Evolutionary conservation across 1,284 basidiomycete genomes (phyloP), one percentile per base, ranked within the genome.

Genomic region (Cryptococcus sp.): DNA sequence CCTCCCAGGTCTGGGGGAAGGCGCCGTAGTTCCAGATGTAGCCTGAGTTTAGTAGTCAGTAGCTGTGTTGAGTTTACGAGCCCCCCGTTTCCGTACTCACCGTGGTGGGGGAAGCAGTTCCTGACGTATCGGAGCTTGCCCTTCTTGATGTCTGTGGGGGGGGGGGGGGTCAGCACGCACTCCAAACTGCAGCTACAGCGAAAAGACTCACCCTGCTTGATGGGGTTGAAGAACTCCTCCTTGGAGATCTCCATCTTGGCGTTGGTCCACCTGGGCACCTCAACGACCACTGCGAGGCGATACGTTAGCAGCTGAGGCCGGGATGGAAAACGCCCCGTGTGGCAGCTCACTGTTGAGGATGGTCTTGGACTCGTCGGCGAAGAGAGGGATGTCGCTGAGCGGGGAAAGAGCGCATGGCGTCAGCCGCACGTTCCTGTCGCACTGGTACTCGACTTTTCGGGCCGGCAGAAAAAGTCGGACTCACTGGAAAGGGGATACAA

Each of bases 71-170:
- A n/a, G n/a, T n/a, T n/a, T n/a, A n/a, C n/a, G n/a, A n/a, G n/a
- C n/a, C n/a, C n/a, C n/a, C n/a, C n/a, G n/a, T n/a, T n/a, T n/a
- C 7, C 51, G 37, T 35, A 65, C 82, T 94, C 92, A 50, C 93
- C 94, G 78, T 98, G 93, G 83, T 98, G 95, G 68, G 93, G 96
- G 89, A 99, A 99, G 80, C 94, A 98, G 86, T 98, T 98, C 79
- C 96, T 89, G 64, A 99, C 96, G 79, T 84, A 98, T 71, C 96
- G 89, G 77, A 98, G 82, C 78, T 91, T 93, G 73, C 92, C 92
- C 81, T 79, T 78, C 68, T 78, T 78, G 75, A 72, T 77, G 65
- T 78, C 76, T 76, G 61, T 20, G 20, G 47, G 37, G 20, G n/a
- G 28, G 15, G 47, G 37, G 20, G n/a, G 28, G 15, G 53, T 61